A percentile compares a stretch with the other conserved stretches of the same genome.
Evolutionary conservation across 805 yeast genomes (phyloP).

Genomic region (Metschnikowia similis): DNA sequence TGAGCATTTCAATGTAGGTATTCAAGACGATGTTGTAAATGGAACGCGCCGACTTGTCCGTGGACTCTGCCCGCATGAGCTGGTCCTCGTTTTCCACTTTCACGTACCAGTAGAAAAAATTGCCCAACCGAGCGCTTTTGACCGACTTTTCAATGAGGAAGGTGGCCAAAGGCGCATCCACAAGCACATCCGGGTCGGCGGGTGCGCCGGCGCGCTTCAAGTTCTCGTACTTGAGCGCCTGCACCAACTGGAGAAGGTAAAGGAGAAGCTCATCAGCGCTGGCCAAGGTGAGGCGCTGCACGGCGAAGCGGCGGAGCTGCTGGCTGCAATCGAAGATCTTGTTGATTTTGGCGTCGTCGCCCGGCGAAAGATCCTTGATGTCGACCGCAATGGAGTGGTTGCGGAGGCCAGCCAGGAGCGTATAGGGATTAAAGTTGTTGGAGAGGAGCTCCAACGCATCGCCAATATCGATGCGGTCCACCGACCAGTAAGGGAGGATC

Average conservation of each 20-base stretch:
- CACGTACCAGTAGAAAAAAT: constrained; percentile 86
- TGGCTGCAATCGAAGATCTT: constrained; percentile 40
- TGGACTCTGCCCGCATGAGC: constrained; percentile 12
- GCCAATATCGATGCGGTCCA: constrained; percentile 72
- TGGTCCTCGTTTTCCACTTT: constrained; percentile 81
- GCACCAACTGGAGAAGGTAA: constrained; percentile 84
- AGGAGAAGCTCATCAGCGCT: constrained; percentile 75
- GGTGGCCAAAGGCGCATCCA: constrained; percentile 60
- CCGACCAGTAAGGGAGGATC: constrained; percentile 57
- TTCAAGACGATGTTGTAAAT: constrained; percentile 35
- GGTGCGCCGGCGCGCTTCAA: constrained; percentile 14
- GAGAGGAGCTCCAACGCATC: constrained; percentile 85
- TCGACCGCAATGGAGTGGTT: constrained; percentile 10
- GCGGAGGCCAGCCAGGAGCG: constrained; percentile 19
- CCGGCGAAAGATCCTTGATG: constrained; percentile 13
- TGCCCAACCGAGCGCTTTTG: constrained; percentile 64
- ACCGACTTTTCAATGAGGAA: constrained; percentile 73
- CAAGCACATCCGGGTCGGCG: constrained; percentile 14
- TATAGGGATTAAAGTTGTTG: constrained; percentile 58
- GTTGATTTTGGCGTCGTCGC: constrained; percentile 27
- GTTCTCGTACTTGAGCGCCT: constrained; percentile 79
- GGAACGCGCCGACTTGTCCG: constrained; percentile 4
- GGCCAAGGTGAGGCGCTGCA: constrained; percentile 73
- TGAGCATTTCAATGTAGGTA: constrained; percentile 38
- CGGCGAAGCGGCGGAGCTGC: constrained; percentile 81